Percentiles rank a stretch among this genome's conserved stretches.
Evolutionary conservation across 306 rosid genomes (phyloP).

Genomic region (Cicer bijugum): DNA sequence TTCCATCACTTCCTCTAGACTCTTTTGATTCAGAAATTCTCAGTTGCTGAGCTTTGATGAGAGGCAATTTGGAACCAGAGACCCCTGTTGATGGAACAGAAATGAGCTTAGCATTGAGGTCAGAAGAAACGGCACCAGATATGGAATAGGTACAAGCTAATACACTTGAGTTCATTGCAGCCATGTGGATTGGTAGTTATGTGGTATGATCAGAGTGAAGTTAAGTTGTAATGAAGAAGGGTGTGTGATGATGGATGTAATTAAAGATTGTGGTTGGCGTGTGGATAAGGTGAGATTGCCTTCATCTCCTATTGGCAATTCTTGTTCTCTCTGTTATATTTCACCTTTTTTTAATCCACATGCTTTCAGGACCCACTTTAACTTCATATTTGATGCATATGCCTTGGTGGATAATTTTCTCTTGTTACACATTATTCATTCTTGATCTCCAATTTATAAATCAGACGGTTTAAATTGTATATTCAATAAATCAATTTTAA

Average conservation of each 20-base stretch:
- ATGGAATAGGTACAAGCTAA: constrained; percentile 75
- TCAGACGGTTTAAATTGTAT: too few relatives aligned
- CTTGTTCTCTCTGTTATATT: constrained; percentile 13
- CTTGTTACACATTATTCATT: too few relatives aligned
- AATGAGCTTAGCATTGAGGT: constrained; percentile 57
- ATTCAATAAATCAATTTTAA: too few relatives aligned
- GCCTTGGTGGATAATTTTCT: neutral
- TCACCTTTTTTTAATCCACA: constrained; percentile 21
- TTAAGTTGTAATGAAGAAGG: constrained; percentile 27
- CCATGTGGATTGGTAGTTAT: constrained; percentile 51
- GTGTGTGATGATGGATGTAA: constrained; percentile 41
- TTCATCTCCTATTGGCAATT: constrained; percentile 75
- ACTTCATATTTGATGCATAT: neutral
- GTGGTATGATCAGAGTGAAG: neutral
- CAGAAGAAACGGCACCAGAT: constrained; percentile 52
- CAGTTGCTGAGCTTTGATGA: constrained; percentile 67
- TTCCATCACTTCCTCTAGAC: constrained; percentile 57
- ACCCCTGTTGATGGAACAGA: constrained; percentile 47
- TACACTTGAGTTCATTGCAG: constrained; percentile 81
- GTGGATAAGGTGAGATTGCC: constrained; percentile 98
- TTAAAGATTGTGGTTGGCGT: constrained; percentile 66
- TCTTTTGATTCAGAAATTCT: constrained; percentile 40
- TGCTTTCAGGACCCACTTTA: constrained; percentile 60
- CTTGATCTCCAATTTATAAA: too few relatives aligned
- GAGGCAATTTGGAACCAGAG: constrained; percentile 50